phyloP scores from a whole-genome alignment of 345 rosid species.

The Excoecaria agallocha region DNA sequence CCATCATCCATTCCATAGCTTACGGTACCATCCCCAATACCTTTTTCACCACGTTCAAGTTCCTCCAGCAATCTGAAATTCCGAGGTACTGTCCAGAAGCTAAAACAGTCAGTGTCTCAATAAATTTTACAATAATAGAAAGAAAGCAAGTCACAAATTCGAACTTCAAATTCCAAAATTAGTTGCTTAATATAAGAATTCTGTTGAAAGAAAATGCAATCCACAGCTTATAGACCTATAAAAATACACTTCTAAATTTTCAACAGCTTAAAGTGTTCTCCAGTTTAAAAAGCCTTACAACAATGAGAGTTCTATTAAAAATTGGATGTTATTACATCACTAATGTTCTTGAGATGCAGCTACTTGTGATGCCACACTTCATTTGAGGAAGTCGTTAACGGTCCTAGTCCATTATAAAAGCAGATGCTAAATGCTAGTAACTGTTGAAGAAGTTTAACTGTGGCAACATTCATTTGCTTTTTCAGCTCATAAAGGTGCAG shows the following conservation, averaged over 20 bases:
- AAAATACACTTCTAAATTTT: not conserved
- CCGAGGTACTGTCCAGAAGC: slow-evolving; percentile 56
- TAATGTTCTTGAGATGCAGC: too few species aligned
- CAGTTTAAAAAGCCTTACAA: too few species aligned
- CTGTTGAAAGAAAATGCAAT: not conserved
- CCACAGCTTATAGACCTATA: not conserved
- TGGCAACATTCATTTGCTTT: not conserved
- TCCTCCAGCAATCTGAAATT: slow-evolving; percentile 83
- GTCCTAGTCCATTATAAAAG: not conserved
- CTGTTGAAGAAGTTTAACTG: not conserved
- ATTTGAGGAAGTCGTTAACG: too few species aligned
- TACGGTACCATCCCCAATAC: slow-evolving; percentile 84
- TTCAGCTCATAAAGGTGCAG: not conserved
- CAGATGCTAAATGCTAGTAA: not conserved
- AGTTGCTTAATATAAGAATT: not conserved
- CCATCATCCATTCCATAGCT: slow-evolving; percentile 96
- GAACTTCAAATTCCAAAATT: not conserved
- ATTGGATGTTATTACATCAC: too few species aligned
- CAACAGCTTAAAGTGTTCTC: not conserved
- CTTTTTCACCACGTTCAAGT: slow-evolving; percentile 93
- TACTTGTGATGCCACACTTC: too few species aligned
- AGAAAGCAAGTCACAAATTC: not conserved
- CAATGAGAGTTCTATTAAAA: too few species aligned
- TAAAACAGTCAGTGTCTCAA: slow-evolving; percentile 9
- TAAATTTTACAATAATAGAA: not conserved